Evolutionary conservation across 805 yeast genomes (phyloP), one percentile per base, ranked within the genome.

Genomic region (Komagataella ulmi): DNA sequence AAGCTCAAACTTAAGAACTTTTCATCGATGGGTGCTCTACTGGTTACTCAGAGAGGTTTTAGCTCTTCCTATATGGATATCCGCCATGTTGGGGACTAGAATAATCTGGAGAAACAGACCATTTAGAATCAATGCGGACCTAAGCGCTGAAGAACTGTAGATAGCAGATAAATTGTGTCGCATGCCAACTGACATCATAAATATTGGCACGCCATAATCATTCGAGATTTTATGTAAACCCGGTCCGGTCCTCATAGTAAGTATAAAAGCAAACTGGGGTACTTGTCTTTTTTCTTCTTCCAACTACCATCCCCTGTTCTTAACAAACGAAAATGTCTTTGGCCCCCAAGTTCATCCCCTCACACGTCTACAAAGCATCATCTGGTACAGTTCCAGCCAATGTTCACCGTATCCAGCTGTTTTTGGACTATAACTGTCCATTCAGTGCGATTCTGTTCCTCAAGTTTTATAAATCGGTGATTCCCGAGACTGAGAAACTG

Each of bases 51-150:
- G 97, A 50, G 97, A 88, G 61, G 2, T 73, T 0, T 65, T 87
- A 51, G 96, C 96, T 1, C 67, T 88, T 18, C 96, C 96, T 0
- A 78, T 88, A 19, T 88, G 97, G 97, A 53, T 83, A 2, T 70
- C 69, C 24, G 96, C 96, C 1, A 82, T 88, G 83, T 56, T 72
- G 30, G 96, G 96, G 0, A 81, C 83, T 10, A 74, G 77, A 48
- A 81, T 82, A 45, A 87, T 88, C 64, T 83, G 89, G 89, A 71
- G 97, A 54, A 86, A 88, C 44, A 73, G 79, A 56, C 87, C 88
- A 1, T 88, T 88, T 63, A 70, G 69, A 54, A 88, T 88, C 56
- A 77, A 80, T 51, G 70, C 80, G 3, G 96, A 88, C 61, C 69
- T 85, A 48, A 80, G 88, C 3, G 95, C 95, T 0, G 91, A 83